These are phyloP conservation scores for Saccharomycopsis fodiens DNA, from an alignment of 805 yeast species.

Conservation along the genomic window DNA sequence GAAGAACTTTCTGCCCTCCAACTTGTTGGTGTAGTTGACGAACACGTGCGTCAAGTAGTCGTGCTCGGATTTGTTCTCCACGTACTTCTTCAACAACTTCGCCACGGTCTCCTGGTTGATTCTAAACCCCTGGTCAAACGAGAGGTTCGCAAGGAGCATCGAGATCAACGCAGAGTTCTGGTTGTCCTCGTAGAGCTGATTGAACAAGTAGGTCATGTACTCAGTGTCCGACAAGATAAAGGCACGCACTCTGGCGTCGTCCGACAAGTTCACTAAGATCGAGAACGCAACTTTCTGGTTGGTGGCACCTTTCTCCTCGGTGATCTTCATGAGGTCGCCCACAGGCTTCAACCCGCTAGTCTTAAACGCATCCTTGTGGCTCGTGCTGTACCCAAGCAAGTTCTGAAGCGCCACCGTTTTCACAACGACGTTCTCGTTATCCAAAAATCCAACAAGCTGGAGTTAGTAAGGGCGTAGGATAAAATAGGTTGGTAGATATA, in stretches of 20 bases:
- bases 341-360: slow-evolving; percentile 19
- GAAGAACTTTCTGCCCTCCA: slow-evolving; percentile 69
- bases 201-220: slow-evolving; percentile 37
- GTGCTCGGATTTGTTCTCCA: slow-evolving; percentile 63
- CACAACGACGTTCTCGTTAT: slow-evolving; percentile 17
- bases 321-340: slow-evolving; percentile 14
- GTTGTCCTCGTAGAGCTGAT: slow-evolving; percentile 48
- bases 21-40: slow-evolving; percentile 79
- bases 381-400: slow-evolving; percentile 18
- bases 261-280: slow-evolving; percentile 76
- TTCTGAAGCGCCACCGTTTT: slow-evolving; percentile 20
- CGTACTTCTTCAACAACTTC: slow-evolving; percentile 82
- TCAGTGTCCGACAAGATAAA: slow-evolving; percentile 62
- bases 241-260: slow-evolving; percentile 54
- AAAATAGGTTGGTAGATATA: no score
- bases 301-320: slow-evolving; percentile 21
- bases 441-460: slow-evolving; percentile 23
- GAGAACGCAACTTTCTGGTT: slow-evolving; percentile 44
- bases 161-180: slow-evolving; percentile 73
- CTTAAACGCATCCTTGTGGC: slow-evolving; percentile 17
- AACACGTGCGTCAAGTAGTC: slow-evolving; percentile 85
- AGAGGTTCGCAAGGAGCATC: slow-evolving; percentile 77
- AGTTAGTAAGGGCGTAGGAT: no score
- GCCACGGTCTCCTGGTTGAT: slow-evolving; percentile 53
- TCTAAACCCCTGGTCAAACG: slow-evolving; percentile 40